Conservation (phyloP, 192 early-diverging fungal genomes). For the Gamsiella multidivaricata region DNA sequence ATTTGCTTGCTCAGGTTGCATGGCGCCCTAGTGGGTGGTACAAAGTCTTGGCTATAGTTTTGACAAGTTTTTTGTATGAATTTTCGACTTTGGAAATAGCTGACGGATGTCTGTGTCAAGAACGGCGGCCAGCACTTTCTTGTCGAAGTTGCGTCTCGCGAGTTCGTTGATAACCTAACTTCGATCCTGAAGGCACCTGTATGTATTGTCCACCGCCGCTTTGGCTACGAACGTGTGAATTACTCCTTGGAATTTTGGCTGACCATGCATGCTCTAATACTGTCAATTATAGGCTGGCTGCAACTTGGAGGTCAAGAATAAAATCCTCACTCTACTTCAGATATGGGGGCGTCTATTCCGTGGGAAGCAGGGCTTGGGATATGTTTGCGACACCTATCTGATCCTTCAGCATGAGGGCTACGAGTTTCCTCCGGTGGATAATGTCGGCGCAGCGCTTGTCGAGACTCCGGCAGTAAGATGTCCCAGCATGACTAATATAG, state of each 20-base stretch:
- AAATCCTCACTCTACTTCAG: slow-evolving; percentile 84
- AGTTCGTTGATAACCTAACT: slow-evolving; percentile 90
- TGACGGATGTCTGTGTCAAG: slow-evolving; percentile 94
- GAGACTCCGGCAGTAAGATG: slow-evolving; percentile 84
- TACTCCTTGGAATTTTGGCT: not conserved
- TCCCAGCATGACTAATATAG: too few relatives aligned
- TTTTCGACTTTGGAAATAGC: slow-evolving; percentile 52
- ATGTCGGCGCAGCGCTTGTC: slow-evolving; percentile 74
- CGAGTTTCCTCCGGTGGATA: slow-evolving; percentile 77
- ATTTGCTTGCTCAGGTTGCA: not conserved
- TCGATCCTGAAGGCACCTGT: slow-evolving; percentile 68
- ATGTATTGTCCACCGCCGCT: too few relatives aligned
- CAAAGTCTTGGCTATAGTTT: too few relatives aligned
- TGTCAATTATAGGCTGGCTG: slow-evolving; percentile 56
- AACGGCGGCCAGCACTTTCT: slow-evolving; percentile 92
- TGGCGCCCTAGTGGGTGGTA: too few relatives aligned
- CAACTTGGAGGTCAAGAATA: slow-evolving; percentile 81
- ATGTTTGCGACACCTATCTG: slow-evolving; percentile 84
- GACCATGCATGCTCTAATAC: not conserved
- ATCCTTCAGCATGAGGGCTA: slow-evolving; percentile 83
- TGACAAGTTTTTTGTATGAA: too few relatives aligned
- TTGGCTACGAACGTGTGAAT: too few relatives aligned
- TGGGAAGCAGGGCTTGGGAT: slow-evolving; percentile 80
- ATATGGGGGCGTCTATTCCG: slow-evolving; percentile 90
- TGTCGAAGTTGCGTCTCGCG: slow-evolving; percentile 84